Percentiles rank a stretch among this genome's conserved stretches.
phyloP scores from a whole-genome alignment of 2,329 filamentous ascomycete genomes.

The Chaetomium globosum region DNA sequence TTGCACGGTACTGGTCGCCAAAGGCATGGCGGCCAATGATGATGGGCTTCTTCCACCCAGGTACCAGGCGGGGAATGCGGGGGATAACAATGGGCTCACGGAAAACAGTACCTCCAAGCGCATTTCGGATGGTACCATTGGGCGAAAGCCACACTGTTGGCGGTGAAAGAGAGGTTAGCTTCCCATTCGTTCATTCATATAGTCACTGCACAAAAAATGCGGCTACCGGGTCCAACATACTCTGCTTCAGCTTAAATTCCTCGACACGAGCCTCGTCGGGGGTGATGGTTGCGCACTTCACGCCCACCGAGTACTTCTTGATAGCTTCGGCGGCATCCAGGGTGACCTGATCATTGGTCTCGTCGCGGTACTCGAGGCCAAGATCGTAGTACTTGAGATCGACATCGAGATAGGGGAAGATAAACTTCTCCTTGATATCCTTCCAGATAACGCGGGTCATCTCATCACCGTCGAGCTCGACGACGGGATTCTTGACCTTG shows the following conservation, averaged over 20 bases:
- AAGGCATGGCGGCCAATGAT: conserved; percentile 98
- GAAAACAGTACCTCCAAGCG: conserved; percentile 92
- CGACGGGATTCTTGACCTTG: conserved; percentile 98
- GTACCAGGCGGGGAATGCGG: conserved; percentile 87
- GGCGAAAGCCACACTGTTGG: conserved; percentile 90
- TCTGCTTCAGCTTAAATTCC: conserved; percentile 99
- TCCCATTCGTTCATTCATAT: not conserved
- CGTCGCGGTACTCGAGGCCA: conserved; percentile 89
- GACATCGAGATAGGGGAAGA: conserved; percentile 91
- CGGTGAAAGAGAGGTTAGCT: conserved; percentile 19
- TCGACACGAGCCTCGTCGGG: conserved; percentile 94
- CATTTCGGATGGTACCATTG: conserved; percentile 83
- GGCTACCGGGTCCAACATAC: conserved; percentile 52
- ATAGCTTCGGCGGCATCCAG: conserved; percentile 94
- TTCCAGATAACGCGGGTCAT: conserved; percentile 99
- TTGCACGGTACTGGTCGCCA: conserved; percentile 97
- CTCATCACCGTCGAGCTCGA: conserved; percentile 92
- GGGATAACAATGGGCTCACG: conserved; percentile 97
- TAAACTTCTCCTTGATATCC: conserved; percentile 99
- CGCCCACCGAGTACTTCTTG: conserved; percentile 97
- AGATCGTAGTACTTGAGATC: conserved; percentile 98
- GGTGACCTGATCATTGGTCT: conserved; percentile 96
- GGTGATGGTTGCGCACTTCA: conserved; percentile 99
- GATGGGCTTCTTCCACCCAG: conserved; percentile 98
- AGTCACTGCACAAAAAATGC: not conserved